These are phyloP conservation scores for Stagonosporopsis vannaccii DNA, from an alignment of 2,329 filamentous ascomycete genomes.

Conservation along the genomic window DNA sequence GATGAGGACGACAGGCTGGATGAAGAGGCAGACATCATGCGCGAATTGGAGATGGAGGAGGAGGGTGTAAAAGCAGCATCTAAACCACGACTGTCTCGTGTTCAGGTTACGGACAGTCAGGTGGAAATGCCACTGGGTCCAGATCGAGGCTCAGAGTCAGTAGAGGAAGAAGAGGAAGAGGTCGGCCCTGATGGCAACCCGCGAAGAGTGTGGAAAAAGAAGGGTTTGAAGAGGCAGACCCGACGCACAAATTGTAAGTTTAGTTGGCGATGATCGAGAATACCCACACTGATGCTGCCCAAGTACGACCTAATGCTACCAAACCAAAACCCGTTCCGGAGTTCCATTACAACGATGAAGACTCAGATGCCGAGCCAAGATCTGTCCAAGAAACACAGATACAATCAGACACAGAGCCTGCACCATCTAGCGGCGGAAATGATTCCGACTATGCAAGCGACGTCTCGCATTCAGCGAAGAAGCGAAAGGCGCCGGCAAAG, in stretches of 20 bases:
- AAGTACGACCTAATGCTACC: conserved; percentile 50
- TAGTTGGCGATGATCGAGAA: neutral
- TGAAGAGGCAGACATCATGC: conserved; percentile 76
- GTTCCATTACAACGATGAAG: conserved; percentile 31
- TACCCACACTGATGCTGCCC: conserved; percentile 28
- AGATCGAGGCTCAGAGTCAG: conserved; percentile 59
- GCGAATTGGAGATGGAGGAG: conserved; percentile 68
- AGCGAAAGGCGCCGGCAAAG: conserved; percentile 28
- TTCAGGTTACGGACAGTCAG: conserved; percentile 55
- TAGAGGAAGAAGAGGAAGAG: conserved; percentile 56
- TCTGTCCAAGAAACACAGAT: conserved; percentile 42
- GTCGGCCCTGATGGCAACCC: conserved; percentile 66
- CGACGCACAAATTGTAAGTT: conserved; percentile 65
- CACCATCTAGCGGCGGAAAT: conserved; percentile 42
- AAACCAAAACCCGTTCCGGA: conserved; percentile 54
- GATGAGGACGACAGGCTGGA: conserved; percentile 62
- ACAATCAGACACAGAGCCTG: conserved; percentile 45
- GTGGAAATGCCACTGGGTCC: conserved; percentile 54
- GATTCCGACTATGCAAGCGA: conserved; percentile 54
- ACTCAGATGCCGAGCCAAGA: conserved; percentile 52
- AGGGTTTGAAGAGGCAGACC: conserved; percentile 81
- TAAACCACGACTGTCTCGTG: conserved; percentile 38
- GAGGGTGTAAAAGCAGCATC: conserved; percentile 33
- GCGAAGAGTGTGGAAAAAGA: conserved; percentile 77
- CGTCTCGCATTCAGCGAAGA: conserved; percentile 45